These are phyloP conservation scores for Cordyceps tenuipes DNA, from an alignment of 2,329 filamentous ascomycete genomes.

Conservation along the genomic window DNA sequence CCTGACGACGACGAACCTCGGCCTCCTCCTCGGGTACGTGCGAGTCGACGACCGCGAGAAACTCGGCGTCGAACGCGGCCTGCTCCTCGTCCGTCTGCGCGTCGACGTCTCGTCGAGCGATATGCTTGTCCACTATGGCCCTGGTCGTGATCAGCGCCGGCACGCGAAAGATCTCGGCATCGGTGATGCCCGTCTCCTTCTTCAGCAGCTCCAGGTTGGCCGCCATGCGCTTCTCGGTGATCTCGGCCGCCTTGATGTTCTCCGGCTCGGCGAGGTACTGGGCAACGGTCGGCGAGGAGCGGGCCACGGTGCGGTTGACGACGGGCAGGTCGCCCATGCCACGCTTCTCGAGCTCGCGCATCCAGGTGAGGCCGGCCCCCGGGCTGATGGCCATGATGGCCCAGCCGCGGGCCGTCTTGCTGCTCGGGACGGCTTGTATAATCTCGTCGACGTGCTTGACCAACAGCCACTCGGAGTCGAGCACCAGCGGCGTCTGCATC, in stretches of 20 bases:
- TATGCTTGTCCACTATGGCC: not conserved
- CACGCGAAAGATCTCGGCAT: not conserved
- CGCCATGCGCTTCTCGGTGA: not conserved
- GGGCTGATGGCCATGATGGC: not conserved
- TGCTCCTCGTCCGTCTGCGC: not conserved
- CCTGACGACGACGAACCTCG: not conserved
- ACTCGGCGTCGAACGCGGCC: not conserved
- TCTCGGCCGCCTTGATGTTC: not conserved
- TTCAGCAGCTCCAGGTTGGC: not conserved
- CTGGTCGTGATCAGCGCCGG: not conserved
- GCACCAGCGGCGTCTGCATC: slow-evolving; percentile 21
- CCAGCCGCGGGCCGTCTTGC: not conserved
- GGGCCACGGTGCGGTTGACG: not conserved
- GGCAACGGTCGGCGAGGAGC: not conserved
- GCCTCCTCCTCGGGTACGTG: not conserved
- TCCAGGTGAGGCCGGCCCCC: not conserved
- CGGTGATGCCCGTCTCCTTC: not conserved
- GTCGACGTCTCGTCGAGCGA: not conserved
- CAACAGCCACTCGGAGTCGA: slow-evolving; percentile 23
- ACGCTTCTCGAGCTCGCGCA: not conserved
- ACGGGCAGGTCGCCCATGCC: not conserved
- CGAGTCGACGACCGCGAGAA: not conserved
- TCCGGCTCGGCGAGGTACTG: not conserved
- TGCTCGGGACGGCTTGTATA: slow-evolving; percentile 15
- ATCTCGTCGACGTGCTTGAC: slow-evolving; percentile 27